Conservation (phyloP, 177 flowering plant genomes). For the Vitis hybrid region DNA sequence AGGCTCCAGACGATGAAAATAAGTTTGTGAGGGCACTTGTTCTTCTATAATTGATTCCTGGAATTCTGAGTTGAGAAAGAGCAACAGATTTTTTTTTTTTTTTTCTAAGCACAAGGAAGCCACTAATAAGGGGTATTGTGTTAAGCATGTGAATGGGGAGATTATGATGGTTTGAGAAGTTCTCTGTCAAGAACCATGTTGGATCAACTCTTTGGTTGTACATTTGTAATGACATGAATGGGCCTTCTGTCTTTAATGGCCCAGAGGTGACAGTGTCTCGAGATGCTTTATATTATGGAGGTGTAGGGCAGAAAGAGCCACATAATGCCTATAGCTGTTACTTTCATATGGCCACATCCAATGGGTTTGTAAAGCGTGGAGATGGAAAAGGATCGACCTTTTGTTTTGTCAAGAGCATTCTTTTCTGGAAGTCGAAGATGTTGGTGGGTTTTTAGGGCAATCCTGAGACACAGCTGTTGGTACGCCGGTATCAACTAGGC, state of each 20-base stretch:
- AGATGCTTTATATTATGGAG: slow-evolving; percentile 89
- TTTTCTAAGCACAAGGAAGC: slow-evolving; percentile 71
- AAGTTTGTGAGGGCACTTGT: too few relatives aligned
- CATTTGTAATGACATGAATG: slow-evolving; percentile 99
- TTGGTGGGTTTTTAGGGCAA: slow-evolving; percentile 99
- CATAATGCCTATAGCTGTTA: slow-evolving; percentile 97
- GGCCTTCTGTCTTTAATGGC: slow-evolving; percentile 96
- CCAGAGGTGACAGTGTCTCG: slow-evolving; percentile 99
- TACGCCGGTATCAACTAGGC: too few relatives aligned
- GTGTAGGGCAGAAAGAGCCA: slow-evolving; percentile 83
- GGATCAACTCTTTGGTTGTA: slow-evolving; percentile 92
- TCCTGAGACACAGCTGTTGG: slow-evolving; percentile 85
- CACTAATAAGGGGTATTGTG: slow-evolving; percentile 73
- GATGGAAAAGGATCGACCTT: slow-evolving; percentile 92
- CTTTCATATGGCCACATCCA: slow-evolving; percentile 90
- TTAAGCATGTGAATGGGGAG: slow-evolving; percentile 86
- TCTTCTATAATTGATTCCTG: too few relatives aligned
- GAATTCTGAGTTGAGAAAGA: too few relatives aligned
- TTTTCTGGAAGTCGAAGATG: slow-evolving; percentile 97
- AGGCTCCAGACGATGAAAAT: too few relatives aligned
- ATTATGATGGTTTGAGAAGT: slow-evolving; percentile 91
- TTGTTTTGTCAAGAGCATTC: slow-evolving; percentile 91
- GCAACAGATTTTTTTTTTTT: too few relatives aligned
- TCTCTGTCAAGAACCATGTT: slow-evolving; percentile 66
- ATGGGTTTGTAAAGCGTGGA: slow-evolving; percentile 84